A percentile compares a stretch with the other conserved stretches of the same genome.
Conservation (phyloP, 2,329 filamentous ascomycete genomes). For the Claviceps citrina region DNA sequence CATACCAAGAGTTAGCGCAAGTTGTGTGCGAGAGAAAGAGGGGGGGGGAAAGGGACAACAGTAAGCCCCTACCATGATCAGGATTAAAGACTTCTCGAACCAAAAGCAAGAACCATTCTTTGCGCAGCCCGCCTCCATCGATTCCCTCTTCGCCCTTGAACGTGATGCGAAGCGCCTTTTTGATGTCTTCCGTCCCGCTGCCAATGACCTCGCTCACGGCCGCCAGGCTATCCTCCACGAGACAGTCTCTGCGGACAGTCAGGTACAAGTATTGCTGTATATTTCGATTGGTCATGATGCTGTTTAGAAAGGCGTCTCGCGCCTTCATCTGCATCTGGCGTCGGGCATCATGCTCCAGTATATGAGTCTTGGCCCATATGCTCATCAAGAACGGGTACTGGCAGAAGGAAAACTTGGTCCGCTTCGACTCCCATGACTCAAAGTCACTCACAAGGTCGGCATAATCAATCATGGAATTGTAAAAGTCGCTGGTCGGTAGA, state of each 20-base stretch:
- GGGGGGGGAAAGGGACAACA: background rate
- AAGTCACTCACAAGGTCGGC: conserved; percentile 77
- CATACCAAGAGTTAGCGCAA: conserved; percentile 8
- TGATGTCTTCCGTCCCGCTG: conserved; percentile 67
- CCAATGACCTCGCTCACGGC: conserved; percentile 75
- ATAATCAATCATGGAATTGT: conserved; percentile 73
- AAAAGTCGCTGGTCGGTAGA: conserved; percentile 70
- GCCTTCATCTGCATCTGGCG: conserved; percentile 83
- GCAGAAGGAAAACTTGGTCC: conserved; percentile 69
- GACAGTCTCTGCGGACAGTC: conserved; percentile 64
- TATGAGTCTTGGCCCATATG: conserved; percentile 82
- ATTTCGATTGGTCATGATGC: conserved; percentile 58
- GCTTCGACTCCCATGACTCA: conserved; percentile 67
- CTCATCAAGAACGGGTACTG: conserved; percentile 86
- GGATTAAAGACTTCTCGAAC: conserved; percentile 84
- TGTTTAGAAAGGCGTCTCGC: conserved; percentile 79
- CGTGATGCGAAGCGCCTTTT: conserved; percentile 73
- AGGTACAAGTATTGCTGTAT: conserved; percentile 67
- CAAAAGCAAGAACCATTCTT: conserved; percentile 87
- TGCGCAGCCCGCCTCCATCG: conserved; percentile 75
- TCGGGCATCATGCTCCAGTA: conserved; percentile 73
- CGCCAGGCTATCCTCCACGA: conserved; percentile 76
- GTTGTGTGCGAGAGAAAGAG: background rate
- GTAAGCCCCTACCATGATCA: conserved; percentile 51
- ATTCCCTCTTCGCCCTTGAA: conserved; percentile 83